Conservation (phyloP, 257 asterid genomes). For the Solanum arcanum region DNA sequence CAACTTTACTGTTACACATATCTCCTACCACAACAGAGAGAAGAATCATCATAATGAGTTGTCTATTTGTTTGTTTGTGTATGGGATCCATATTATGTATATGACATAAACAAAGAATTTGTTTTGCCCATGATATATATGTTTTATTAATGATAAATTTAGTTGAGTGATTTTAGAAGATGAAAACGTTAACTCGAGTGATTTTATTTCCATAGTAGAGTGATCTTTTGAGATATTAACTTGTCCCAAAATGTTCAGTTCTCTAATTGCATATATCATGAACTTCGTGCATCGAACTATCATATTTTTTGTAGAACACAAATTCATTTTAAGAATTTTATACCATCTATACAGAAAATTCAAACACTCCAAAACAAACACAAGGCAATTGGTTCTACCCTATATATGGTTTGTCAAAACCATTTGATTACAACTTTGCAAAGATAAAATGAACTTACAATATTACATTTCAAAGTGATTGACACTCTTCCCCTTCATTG, state of each 20-base stretch:
- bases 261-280: not conserved
- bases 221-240: not conserved
- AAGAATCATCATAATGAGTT: not conserved
- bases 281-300: too few relatives aligned
- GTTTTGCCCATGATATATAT: not conserved
- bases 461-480: not conserved
- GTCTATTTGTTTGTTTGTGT: not conserved
- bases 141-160: not conserved
- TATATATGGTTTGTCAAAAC: not conserved
- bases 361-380: not conserved
- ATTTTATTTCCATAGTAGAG: not conserved
- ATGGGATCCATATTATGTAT: not conserved
- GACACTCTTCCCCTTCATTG: slow-evolving; percentile 1
- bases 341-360: not conserved
- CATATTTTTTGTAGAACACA: not conserved
- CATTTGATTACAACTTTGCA: not conserved
- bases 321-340: not conserved
- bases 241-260: not conserved
- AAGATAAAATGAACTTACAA: not conserved
- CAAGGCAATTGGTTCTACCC: not conserved
- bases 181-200: not conserved
- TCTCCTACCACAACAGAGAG: not conserved
- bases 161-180: not conserved
- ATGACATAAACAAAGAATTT: not conserved
- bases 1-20: not conserved